Evolutionary conservation across 306 rosid genomes (phyloP).

Genomic region (Ziziphus jujuba): DNA sequence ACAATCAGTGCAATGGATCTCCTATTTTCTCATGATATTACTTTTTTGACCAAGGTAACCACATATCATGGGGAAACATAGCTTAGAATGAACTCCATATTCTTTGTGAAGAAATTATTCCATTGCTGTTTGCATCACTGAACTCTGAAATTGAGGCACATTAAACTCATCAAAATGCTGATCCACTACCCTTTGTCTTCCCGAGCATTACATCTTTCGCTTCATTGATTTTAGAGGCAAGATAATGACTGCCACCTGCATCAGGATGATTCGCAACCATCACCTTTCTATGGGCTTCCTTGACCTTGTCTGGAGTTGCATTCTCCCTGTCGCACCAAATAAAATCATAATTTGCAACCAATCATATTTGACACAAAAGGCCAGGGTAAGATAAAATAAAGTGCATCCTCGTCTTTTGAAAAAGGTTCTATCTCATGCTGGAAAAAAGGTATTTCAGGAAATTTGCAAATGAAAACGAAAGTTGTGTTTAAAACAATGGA

Average conservation of each 20-base stretch:
- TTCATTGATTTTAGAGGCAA: constrained; percentile 76
- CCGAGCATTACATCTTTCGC: constrained; percentile 72
- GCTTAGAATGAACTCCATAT: neutral
- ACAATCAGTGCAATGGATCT: neutral
- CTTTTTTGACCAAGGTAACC: neutral
- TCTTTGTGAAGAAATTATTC: neutral
- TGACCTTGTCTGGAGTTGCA: constrained; percentile 57
- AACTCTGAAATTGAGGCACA: constrained; percentile 7
- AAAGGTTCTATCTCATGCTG: neutral
- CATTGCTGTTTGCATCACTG: neutral
- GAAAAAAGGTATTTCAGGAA: neutral
- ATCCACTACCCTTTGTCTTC: constrained; percentile 54
- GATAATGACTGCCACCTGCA: constrained; percentile 81
- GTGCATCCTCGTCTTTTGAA: neutral
- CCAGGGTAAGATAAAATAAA: neutral
- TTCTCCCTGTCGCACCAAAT: constrained; percentile 50
- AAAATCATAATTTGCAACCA: neutral
- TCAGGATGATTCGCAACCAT: constrained; percentile 88
- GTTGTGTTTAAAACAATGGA: neutral
- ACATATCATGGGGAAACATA: neutral
- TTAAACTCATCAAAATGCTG: constrained; percentile 45
- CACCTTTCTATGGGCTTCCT: constrained; percentile 74
- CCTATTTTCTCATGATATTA: neutral
- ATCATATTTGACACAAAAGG: neutral
- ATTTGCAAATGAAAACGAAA: neutral